Percentiles rank a stretch among this genome's conserved stretches.
phyloP scores from a whole-genome alignment of 1,284 basidiomycete species.

The Heimioporus retisporus region DNA sequence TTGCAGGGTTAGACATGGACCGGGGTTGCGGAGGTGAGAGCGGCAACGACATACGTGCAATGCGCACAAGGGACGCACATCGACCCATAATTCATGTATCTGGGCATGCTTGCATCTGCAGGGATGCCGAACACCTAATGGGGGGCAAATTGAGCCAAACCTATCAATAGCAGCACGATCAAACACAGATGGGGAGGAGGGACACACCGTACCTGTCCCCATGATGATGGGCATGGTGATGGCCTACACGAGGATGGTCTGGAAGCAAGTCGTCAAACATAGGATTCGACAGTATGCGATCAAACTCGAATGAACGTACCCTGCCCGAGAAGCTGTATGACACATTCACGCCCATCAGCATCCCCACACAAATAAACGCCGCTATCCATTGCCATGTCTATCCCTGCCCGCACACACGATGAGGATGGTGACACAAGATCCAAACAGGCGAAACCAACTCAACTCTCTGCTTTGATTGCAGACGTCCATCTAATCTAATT shows the following conservation, averaged over 20 bases:
- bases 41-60: not conserved
- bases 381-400: conserved; percentile 50
- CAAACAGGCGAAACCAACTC: conserved; percentile 11
- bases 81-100: conserved; percentile 26
- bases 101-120: conserved; percentile 13
- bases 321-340: conserved; percentile 66
- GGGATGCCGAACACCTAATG: conserved; percentile 24
- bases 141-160: no score
- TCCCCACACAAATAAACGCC: conserved; percentile 76
- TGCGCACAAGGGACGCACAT: conserved; percentile 11
- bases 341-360: conserved; percentile 74
- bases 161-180: no score
- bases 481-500: conserved; percentile 65
- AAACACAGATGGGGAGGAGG: not conserved
- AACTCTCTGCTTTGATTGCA: conserved; percentile 66
- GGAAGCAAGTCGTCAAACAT: conserved; percentile 32
- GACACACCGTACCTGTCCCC: conserved; percentile 51
- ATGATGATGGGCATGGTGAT: conserved; percentile 70
- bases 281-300: no score
- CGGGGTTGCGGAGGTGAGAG: not conserved
- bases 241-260: conserved; percentile 73
- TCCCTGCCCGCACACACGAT: conserved; percentile 40
- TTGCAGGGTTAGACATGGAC: conserved; percentile 17
- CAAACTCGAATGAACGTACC: no score
- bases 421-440: conserved; percentile 1